Conservation (phyloP, 179 eudicot species). For the Spinacia oleracea region DNA sequence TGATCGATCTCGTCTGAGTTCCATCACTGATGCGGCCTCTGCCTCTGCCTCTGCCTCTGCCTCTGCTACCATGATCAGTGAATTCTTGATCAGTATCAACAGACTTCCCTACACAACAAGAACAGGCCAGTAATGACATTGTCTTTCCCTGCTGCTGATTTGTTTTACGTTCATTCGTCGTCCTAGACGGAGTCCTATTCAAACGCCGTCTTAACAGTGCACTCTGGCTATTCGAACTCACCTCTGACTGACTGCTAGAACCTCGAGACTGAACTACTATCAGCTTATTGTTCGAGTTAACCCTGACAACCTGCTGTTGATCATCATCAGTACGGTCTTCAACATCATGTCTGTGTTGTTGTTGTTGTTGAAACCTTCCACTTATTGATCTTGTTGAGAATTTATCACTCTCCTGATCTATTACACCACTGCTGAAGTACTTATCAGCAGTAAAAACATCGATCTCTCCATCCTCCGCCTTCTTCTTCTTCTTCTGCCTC, state of each 20-base stretch:
- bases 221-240: constrained; percentile 67
- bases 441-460: constrained; percentile 78
- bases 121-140: constrained; percentile 46
- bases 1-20: constrained; percentile 3
- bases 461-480: constrained; percentile 52
- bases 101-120: constrained; percentile 52
- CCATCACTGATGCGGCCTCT: too few species aligned
- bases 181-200: constrained; percentile 29
- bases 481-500: constrained; percentile 30
- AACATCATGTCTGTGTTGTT: not conserved
- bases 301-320: not conserved
- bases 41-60: too few species aligned
- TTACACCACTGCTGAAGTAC: constrained; percentile 62
- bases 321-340: constrained; percentile 20
- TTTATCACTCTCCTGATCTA: constrained; percentile 15
- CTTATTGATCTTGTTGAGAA: constrained; percentile 15
- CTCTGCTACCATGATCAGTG: not conserved
- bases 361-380: not conserved
- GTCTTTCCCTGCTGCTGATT: constrained; percentile 32
- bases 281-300: constrained; percentile 12
- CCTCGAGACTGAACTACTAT: constrained; percentile 33
- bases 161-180: constrained; percentile 1
- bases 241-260: constrained; percentile 57
- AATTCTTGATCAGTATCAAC: constrained; percentile 39
- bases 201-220: constrained; percentile 36